Conservation (phyloP, 768 basidiomycete genomes). For the Fibroporia radiculosa region DNA sequence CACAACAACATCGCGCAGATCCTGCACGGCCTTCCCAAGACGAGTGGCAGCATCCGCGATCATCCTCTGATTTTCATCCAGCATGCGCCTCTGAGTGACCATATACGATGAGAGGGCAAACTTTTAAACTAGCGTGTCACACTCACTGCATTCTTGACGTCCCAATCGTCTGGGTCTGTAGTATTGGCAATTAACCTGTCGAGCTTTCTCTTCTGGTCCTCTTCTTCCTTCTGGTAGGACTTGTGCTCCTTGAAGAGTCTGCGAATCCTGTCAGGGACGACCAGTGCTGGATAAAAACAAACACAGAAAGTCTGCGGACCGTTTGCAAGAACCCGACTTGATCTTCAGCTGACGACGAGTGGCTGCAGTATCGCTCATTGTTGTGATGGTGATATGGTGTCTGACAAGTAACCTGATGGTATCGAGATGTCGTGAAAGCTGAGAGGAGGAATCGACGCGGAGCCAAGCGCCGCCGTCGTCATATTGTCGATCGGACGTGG, state of each 20-base stretch:
- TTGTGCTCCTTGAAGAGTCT: conserved; percentile 52
- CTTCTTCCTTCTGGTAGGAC: conserved; percentile 60
- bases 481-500: too few species aligned
- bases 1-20: conserved; percentile 63
- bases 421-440: too few species aligned
- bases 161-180: conserved; percentile 65
- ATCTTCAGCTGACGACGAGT: conserved; percentile 68
- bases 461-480: too few species aligned
- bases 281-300: neutral
- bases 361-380: conserved; percentile 43
- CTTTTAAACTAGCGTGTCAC: neutral
- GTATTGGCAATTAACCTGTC: conserved; percentile 53
- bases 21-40: conserved; percentile 53
- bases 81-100: conserved; percentile 46
- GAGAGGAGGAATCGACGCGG: too few species aligned
- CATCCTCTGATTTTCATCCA: conserved; percentile 80
- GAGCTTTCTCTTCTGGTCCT: conserved; percentile 47
- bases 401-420: too few species aligned
- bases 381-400: too few species aligned
- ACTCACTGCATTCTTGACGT: conserved; percentile 66
- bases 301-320: conserved; percentile 34
- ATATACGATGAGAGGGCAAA: neutral
- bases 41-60: conserved; percentile 56
- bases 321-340: conserved; percentile 56
- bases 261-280: neutral